Base-by-base conservation (phyloP, 31 red algal species). In the Pterothamnion heteromorphum region DNA sequence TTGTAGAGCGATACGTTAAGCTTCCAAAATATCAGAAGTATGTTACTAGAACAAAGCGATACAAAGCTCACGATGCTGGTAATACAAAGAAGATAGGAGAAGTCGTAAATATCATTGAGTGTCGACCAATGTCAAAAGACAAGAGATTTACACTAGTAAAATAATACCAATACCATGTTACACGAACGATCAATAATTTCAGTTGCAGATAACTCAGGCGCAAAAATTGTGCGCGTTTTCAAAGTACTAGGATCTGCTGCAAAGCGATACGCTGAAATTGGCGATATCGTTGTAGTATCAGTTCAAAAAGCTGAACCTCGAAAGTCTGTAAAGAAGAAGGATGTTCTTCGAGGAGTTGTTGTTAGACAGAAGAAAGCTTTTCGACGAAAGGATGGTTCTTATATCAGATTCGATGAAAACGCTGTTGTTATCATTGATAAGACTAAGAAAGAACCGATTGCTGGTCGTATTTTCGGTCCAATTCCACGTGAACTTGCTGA, bases 371-470 rank as follows among this genome's bases (percentile, higher is more conserved):
- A 28, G 35, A 86, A 86, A 86, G 81, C 27, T 28, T 32, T 86
- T 37, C 81, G 81, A 86, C 27, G 81, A 34, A 86, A 34, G 23
- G 81, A 86, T 39, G 81, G 81, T 39, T 35, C 28, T 86, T 86
- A 86, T 37, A 86, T 86, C 22, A 28, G 81, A 24, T 86, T 86
- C 36, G 81, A 86, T 86, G 36, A 34, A 24, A 86, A 86, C 35
- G 30, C 81, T 86, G 27, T 24, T 34, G 81, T 86, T 86, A 37
- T 86, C 23, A 39, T 86, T 24, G 36, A 37, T 39, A 35, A 34
- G 22, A 24, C 27, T 37, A 35, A 35, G 23, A 39, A 86, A 26
- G 38, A 41, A 41, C 81, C 81, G 35, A 39, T 36, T 26, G 81
- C 28, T 26, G 35, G 28, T 34, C 81, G 81, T 86, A 86, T 86